Evolutionary conservation across 73 alveolate species (phyloP).

Genomic region (Uronychia setigera): DNA sequence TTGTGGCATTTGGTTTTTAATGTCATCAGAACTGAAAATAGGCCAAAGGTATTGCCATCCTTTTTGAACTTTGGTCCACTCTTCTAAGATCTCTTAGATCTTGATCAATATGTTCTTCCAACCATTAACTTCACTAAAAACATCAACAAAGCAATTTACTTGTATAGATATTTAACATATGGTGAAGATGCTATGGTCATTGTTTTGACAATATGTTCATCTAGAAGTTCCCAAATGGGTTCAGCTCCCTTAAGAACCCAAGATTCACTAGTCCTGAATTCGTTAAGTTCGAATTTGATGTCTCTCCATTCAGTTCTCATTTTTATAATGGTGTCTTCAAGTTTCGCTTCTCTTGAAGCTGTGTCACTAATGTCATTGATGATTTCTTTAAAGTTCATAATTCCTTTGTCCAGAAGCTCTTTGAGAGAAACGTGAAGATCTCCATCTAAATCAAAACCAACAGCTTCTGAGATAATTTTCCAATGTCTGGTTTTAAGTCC

Average conservation of each 20-base stretch:
- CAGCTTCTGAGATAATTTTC: constrained; percentile 58
- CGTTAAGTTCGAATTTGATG: constrained; percentile 83
- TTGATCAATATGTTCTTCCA: constrained; percentile 84
- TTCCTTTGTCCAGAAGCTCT: constrained; percentile 66
- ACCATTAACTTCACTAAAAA: constrained; percentile 81
- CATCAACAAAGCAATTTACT: no score
- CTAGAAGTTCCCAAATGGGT: constrained; percentile 91
- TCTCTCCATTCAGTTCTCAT: constrained; percentile 92
- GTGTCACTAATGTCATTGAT: constrained; percentile 87
- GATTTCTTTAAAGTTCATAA: constrained; percentile 84
- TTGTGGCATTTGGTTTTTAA: constrained; percentile 84
- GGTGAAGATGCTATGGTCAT: constrained; percentile 92
- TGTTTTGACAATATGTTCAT: constrained; percentile 88
- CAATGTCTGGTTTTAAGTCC: constrained; percentile 79
- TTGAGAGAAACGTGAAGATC: constrained; percentile 64
- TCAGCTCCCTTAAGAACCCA: constrained; percentile 87
- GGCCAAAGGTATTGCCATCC: constrained; percentile 90
- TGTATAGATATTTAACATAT: constrained; percentile 84
- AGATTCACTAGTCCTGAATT: constrained; percentile 86
- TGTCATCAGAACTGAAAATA: constrained; percentile 90
- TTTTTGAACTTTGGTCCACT: constrained; percentile 91
- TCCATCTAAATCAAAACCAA: constrained; percentile 63
- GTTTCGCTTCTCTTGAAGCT: constrained; percentile 91
- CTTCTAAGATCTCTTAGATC: constrained; percentile 93
- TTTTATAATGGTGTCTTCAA: constrained; percentile 86